Base-by-base conservation (phyloP, 2,329 filamentous ascomycete genomes). In the Dactylellina drechsleri region DNA sequence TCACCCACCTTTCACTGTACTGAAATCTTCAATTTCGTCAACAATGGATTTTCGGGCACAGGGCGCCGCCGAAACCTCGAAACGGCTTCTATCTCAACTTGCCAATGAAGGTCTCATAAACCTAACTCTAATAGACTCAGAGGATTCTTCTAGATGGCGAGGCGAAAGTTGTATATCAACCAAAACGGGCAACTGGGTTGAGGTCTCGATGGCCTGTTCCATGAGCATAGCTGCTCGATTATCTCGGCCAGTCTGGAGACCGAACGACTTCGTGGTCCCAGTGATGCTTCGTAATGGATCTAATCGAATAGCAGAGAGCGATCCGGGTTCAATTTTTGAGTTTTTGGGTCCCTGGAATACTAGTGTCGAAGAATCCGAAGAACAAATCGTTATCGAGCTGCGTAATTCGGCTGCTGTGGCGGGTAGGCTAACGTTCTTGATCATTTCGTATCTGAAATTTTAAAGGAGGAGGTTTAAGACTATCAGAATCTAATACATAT, bases 61-160 rank as follows among this genome's bases (percentile, higher is more conserved):
- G 43, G 43, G 43, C 43, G 13, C n/a, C 6, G 49, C n/a, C n/a
- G 60, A 56, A 54, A 65, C 60, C 5, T 28, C 60, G 12, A 53
- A 52, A 36, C 60, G 60, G 13, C 60, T 65, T 4, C 60, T 65
- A 18, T 23, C 60, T 12, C 26, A 36, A 16, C 45, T 65, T 4
- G 60, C n/a, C 18, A 65, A 65, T 36, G 60, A 65, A 54, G 8
- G 49, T 12, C 40, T 65, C 12, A 52, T 65, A 18, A 31, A 56
- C 8, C 18, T 31, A 3, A 56, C 47, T 13, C n/a, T 23, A 6
- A 43, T 61, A 6, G 23, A 18, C 2, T 3, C 20, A 26, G 49
- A 23, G 4, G n/a, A 20, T 6, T 13, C n/a, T 13, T 20, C 20
- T 12, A 18, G 49, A 23, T 52, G 49, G 49, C 49, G 49, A 13